Evolutionary conservation across 1,284 basidiomycete genomes (phyloP).

Genomic region (Ganoderma resinaceum): DNA sequence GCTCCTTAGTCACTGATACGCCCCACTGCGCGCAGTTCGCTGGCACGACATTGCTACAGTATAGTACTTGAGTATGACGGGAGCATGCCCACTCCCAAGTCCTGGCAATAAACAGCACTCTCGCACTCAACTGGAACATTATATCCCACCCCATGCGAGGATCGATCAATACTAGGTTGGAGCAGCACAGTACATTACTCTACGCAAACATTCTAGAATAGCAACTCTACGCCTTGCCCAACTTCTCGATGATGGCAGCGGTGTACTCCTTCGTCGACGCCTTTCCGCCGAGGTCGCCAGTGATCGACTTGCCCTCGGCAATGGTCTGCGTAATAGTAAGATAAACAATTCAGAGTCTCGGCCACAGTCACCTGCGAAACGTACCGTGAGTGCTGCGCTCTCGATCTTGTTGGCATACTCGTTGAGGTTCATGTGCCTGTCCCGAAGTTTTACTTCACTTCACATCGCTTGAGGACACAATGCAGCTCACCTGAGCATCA

Average conservation of each 20-base stretch:
- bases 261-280: slow-evolving; percentile 91
- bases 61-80: too few species aligned
- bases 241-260: slow-evolving; percentile 82
- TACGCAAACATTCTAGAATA: slow-evolving; percentile 31
- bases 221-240: slow-evolving; percentile 52
- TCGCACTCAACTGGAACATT: neutral
- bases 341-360: neutral
- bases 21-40: slow-evolving; percentile 21
- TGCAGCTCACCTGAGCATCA: slow-evolving; percentile 88
- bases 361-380: slow-evolving; percentile 17
- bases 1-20: slow-evolving; percentile 34
- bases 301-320: slow-evolving; percentile 93
- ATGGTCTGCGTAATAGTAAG: slow-evolving; percentile 72
- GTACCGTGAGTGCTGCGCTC: slow-evolving; percentile 85
- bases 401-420: slow-evolving; percentile 92
- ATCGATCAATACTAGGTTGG: slow-evolving; percentile 21
- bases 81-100: slow-evolving; percentile 17
- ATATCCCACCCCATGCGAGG: slow-evolving; percentile 16
- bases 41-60: slow-evolving; percentile 11
- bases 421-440: slow-evolving; percentile 92
- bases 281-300: slow-evolving; percentile 92
- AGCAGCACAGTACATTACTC: slow-evolving; percentile 31
- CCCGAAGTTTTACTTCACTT: slow-evolving; percentile 13
- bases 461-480: neutral
- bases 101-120: slow-evolving; percentile 1